These are phyloP conservation scores for Moniliella sp. DNA, from an alignment of 1,284 basidiomycete species.

Conservation along the genomic window DNA sequence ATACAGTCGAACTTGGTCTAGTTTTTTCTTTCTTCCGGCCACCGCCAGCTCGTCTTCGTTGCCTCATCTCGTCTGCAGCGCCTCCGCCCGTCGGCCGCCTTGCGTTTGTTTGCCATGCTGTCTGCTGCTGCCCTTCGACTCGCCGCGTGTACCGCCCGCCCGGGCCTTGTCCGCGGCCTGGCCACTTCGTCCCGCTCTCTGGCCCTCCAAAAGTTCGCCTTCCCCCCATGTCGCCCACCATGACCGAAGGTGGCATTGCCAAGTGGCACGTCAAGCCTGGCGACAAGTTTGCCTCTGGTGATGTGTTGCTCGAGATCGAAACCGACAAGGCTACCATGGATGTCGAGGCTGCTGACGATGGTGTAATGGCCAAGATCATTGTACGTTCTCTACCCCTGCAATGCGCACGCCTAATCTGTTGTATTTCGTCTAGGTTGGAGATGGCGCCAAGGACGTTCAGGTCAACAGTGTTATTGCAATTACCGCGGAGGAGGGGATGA, in stretches of 20 bases:
- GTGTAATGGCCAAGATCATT: conserved; percentile 75
- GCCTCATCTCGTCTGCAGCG: too few species aligned
- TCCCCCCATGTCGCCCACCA: conserved; percentile 96
- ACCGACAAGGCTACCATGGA: conserved; percentile 99
- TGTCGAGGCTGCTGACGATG: conserved; percentile 92
- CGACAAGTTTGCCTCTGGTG: conserved; percentile 64
- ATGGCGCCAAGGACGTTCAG: conserved; percentile 63
- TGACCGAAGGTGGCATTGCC: conserved; percentile 96
- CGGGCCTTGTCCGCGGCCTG: too few species aligned
- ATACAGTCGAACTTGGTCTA: too few species aligned
- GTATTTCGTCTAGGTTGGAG: conserved; percentile 39
- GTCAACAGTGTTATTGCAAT: conserved; percentile 80
- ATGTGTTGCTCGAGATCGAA: conserved; percentile 89
- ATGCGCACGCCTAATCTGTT: not conserved
- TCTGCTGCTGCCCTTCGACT: too few species aligned
- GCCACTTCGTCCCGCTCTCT: too few species aligned
- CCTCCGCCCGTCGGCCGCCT: too few species aligned
- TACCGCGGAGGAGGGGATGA: conserved; percentile 84
- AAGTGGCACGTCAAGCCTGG: conserved; percentile 93
- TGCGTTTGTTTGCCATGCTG: too few species aligned
- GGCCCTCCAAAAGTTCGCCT: conserved; percentile 72
- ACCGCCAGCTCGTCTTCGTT: too few species aligned
- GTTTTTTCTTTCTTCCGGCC: too few species aligned
- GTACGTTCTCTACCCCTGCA: too few species aligned
- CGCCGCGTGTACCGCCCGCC: too few species aligned